phyloP scores from a whole-genome alignment of 495 filamentous ascomycete species.

The Penicillium maclennaniae region DNA sequence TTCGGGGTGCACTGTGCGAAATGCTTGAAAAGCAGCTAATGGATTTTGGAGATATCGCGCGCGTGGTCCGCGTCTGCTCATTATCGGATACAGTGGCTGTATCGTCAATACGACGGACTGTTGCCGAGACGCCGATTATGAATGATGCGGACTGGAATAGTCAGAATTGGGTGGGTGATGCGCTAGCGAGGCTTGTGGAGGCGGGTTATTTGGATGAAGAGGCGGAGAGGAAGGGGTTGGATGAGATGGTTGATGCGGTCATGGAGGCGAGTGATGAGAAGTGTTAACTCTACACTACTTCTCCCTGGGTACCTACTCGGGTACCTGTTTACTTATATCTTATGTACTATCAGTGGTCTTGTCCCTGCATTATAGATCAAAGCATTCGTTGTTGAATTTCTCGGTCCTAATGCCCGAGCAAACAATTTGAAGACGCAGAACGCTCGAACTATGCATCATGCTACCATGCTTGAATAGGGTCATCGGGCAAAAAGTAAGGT shows the following conservation, averaged over 20 bases:
- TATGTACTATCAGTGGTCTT: neutral
- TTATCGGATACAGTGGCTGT: conserved; percentile 4
- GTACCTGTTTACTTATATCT: no score
- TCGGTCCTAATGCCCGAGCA: neutral
- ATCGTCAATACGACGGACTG: neutral
- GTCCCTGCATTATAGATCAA: neutral
- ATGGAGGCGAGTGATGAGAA: conserved; percentile 25
- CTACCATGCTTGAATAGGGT: conserved; percentile 27
- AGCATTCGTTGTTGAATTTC: neutral
- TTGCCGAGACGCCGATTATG: conserved; percentile 9
- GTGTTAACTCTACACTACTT: neutral
- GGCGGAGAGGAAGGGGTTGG: conserved; percentile 11
- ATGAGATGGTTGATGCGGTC: conserved; percentile 25
- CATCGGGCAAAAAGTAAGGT: neutral
- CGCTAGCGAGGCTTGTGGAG: conserved; percentile 12
- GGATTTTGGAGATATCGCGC: conserved; percentile 10
- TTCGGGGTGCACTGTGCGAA: no score
- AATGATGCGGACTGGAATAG: conserved; percentile 23
- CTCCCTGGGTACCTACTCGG: no score
- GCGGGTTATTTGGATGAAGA: conserved; percentile 14
- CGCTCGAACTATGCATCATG: conserved; percentile 34
- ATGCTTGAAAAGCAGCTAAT: neutral
- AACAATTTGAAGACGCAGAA: conserved; percentile 14
- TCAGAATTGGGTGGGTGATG: conserved; percentile 29
- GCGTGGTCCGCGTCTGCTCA: conserved; percentile 3